Conservation (phyloP, 1,284 basidiomycete genomes). For the Naganishia sp. region DNA sequence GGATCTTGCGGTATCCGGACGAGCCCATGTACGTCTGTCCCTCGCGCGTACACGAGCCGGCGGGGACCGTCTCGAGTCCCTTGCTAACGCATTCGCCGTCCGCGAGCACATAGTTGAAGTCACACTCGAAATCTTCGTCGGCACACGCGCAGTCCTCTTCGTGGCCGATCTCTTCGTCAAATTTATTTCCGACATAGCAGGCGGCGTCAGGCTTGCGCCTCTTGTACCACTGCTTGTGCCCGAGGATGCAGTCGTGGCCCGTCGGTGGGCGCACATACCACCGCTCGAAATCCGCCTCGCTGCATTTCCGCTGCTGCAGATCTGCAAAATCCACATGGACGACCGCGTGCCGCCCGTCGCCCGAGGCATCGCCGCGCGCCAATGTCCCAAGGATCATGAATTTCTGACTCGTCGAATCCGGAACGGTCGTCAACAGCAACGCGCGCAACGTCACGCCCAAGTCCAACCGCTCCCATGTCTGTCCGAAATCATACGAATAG, state of each 20-base stretch:
- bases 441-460: conserved; percentile 75
- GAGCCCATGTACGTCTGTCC: conserved; percentile 78
- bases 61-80: conserved; percentile 81
- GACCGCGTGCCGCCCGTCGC: conserved; percentile 67
- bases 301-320: conserved; percentile 70
- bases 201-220: conserved; percentile 80
- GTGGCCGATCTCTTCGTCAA: conserved; percentile 75
- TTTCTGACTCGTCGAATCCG: conserved; percentile 91
- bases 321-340: conserved; percentile 83
- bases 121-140: conserved; percentile 90
- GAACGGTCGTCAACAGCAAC: conserved; percentile 74
- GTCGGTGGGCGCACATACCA: conserved; percentile 75
- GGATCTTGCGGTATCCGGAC: conserved; percentile 87
- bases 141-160: conserved; percentile 82
- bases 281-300: conserved; percentile 73
- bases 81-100: conserved; percentile 72
- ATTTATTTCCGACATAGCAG: conserved; percentile 93
- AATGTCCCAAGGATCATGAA: conserved; percentile 82
- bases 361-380: conserved; percentile 62
- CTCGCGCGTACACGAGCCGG: conserved; percentile 68
- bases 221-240: conserved; percentile 94
- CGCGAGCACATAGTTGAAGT: conserved; percentile 81
- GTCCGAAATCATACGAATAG: conserved; percentile 85
- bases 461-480: conserved; percentile 72
- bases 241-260: conserved; percentile 84